These are phyloP conservation scores for Aureoboletus auriporus DNA, from an alignment of 768 basidiomycete genomes.

Conservation along the genomic window DNA sequence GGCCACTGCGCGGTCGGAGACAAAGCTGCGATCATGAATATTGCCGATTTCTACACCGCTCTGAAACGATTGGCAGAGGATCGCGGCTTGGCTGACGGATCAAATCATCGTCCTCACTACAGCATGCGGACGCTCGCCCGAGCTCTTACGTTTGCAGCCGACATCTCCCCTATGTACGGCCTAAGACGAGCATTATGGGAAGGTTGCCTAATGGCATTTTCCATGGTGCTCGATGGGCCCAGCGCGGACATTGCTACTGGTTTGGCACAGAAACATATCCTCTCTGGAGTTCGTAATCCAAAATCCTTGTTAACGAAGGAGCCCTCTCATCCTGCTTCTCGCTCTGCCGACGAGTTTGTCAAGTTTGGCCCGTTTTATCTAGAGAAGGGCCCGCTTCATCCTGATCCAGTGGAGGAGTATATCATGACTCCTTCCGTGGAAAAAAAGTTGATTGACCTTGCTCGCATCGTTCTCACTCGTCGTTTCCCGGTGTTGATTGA, in stretches of 20 bases:
- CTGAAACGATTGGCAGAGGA: slow-evolving; percentile 73
- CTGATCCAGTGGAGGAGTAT: slow-evolving; percentile 71
- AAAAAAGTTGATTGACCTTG: slow-evolving; percentile 89
- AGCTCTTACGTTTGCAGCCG: slow-evolving; percentile 85
- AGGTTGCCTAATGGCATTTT: slow-evolving; percentile 96
- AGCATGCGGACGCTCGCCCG: slow-evolving; percentile 95
- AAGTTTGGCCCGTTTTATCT: slow-evolving; percentile 93
- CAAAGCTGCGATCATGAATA: slow-evolving; percentile 81
- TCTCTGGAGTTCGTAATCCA: slow-evolving; percentile 76
- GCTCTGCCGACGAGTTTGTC: slow-evolving; percentile 54
- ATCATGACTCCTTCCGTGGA: slow-evolving; percentile 96
- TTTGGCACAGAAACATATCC: slow-evolving; percentile 73
- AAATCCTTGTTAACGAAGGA: slow-evolving; percentile 70
- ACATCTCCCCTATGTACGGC: slow-evolving; percentile 72
- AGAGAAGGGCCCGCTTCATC: slow-evolving; percentile 66
- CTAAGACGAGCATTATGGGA: slow-evolving; percentile 90
- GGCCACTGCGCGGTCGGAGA: slow-evolving; percentile 80
- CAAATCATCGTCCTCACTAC: slow-evolving; percentile 90
- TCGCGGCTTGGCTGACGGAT: slow-evolving; percentile 85
- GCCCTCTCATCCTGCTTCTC: slow-evolving; percentile 49
- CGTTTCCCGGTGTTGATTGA: slow-evolving; percentile 95
- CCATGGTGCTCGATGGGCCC: slow-evolving; percentile 80
- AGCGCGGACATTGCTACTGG: slow-evolving; percentile 64
- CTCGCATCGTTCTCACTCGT: slow-evolving; percentile 82
- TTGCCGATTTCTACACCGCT: slow-evolving; percentile 85